A percentile compares a stretch with the other conserved stretches of the same genome.
Conservation (phyloP, 2,329 filamentous ascomycete species). For the Raffaelea arxii region DNA sequence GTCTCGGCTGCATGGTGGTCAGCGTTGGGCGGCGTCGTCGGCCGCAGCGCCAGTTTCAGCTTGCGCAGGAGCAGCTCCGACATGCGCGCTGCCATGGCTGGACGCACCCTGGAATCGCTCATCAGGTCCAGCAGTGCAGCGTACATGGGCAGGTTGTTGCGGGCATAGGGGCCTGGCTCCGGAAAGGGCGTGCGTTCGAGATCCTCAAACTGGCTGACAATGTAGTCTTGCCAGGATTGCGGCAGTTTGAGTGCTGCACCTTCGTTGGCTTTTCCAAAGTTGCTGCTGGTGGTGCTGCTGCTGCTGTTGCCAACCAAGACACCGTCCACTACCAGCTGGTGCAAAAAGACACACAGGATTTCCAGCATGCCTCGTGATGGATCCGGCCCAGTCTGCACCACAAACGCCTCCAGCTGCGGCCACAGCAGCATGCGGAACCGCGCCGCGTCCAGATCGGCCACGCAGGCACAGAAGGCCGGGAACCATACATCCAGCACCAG, state of each 20-base stretch:
- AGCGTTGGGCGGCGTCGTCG: constrained; percentile 41
- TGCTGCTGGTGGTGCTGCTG: constrained; percentile 10
- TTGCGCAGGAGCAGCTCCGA: constrained; percentile 56
- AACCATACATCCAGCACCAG: constrained; percentile 65
- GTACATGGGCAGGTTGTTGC: constrained; percentile 56
- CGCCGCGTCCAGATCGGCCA: constrained; percentile 62
- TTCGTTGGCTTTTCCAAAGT: constrained; percentile 24
- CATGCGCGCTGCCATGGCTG: constrained; percentile 56
- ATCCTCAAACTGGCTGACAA: constrained; percentile 58
- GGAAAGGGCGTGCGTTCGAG: constrained; percentile 56
- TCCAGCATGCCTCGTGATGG: too few relatives aligned
- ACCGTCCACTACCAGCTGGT: constrained; percentile 48
- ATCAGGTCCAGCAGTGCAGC: constrained; percentile 57
- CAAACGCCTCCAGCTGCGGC: too few relatives aligned
- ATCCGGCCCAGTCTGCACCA: too few relatives aligned
- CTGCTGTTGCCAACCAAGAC: constrained; percentile 29
- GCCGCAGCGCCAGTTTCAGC: constrained; percentile 53
- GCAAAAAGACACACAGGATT: constrained; percentile 58
- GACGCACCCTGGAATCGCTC: constrained; percentile 51
- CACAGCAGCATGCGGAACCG: constrained; percentile 73
- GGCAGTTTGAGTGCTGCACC: constrained; percentile 48
- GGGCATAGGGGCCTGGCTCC: constrained; percentile 51
- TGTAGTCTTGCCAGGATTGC: constrained; percentile 63
- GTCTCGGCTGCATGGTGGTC: constrained; percentile 52
- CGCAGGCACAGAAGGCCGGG: constrained; percentile 74